Conservation (phyloP, 805 yeast species). For the Peterozyma toletana region DNA sequence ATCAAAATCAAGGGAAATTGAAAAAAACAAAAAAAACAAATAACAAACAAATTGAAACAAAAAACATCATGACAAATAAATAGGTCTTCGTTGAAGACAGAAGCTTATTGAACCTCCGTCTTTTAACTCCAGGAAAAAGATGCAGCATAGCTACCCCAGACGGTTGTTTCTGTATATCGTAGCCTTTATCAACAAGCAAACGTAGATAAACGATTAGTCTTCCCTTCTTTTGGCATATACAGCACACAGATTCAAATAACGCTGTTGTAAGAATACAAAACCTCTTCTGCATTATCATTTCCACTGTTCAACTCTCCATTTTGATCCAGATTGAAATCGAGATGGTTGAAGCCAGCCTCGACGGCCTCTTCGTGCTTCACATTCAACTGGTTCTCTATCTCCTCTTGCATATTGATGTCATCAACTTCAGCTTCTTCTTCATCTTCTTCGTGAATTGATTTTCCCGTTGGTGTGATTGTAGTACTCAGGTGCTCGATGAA, state of each 20-base stretch:
- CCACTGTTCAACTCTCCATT: background rate
- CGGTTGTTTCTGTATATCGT: too few relatives aligned
- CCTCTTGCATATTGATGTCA: background rate
- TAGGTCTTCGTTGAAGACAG: too few relatives aligned
- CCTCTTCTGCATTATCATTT: background rate
- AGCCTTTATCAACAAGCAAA: background rate
- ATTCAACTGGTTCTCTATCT: background rate
- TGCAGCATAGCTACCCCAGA: too few relatives aligned
- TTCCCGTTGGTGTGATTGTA: background rate
- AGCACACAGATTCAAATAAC: conserved; percentile 1
- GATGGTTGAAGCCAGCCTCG: background rate
- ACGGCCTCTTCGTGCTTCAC: conserved; percentile 1
- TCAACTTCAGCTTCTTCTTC: background rate
- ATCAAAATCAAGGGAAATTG: too few relatives aligned
- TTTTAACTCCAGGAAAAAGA: too few relatives aligned
- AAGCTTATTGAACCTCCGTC: too few relatives aligned
- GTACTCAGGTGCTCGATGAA: background rate
- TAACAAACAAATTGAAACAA: too few relatives aligned
- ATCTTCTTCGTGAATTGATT: background rate
- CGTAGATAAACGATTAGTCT: background rate
- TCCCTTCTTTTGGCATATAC: background rate
- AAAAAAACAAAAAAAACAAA: too few relatives aligned
- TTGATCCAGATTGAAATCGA: conserved; percentile 1
- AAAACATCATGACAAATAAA: too few relatives aligned
- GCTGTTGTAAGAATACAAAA: conserved; percentile 5